phyloP scores from a whole-genome alignment of 2,329 filamentous ascomycete species.

The Colletotrichum truncatum region DNA sequence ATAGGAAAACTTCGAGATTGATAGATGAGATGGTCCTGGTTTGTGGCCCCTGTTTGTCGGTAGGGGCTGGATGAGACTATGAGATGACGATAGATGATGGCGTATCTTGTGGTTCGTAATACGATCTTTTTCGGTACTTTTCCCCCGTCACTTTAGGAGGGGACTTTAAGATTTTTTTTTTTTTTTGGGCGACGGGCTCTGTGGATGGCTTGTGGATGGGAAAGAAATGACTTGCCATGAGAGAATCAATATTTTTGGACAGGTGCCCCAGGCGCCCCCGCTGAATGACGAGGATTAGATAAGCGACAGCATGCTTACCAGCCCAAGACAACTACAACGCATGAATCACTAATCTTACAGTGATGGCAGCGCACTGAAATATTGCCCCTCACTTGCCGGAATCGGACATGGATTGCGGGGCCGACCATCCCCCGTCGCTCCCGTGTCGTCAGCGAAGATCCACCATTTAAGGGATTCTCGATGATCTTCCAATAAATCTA shows the following conservation, averaged over 20 bases:
- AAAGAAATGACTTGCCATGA: constrained; percentile 23
- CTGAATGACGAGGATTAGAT: constrained; percentile 25
- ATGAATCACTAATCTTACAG: constrained; percentile 26
- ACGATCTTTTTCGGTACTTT: not conserved
- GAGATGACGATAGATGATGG: constrained; percentile 6
- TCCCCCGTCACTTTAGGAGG: not conserved
- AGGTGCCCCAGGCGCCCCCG: constrained; percentile 5
- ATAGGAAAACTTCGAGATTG: constrained; percentile 2
- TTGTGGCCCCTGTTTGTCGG: constrained; percentile 14
- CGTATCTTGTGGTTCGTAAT: constrained; percentile 10
- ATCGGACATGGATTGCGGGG: constrained; percentile 1
- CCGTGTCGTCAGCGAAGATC: constrained; percentile 24
- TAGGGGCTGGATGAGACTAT: constrained; percentile 4
- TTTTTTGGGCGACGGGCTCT: not conserved
- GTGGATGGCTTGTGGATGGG: constrained; percentile 26
- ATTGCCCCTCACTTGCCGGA: constrained; percentile 25
- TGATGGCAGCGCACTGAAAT: constrained; percentile 9
- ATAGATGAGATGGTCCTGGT: too few relatives aligned
- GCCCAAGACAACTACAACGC: not conserved
- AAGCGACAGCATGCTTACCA: constrained; percentile 6
- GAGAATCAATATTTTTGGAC: constrained; percentile 28
- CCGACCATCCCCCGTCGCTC: not conserved
- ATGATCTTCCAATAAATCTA: constrained; percentile 29
- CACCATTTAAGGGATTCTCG: constrained; percentile 20
- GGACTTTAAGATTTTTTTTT: not conserved